Conservation (phyloP, 768 basidiomycete genomes). For the Asterophora parasitica region DNA sequence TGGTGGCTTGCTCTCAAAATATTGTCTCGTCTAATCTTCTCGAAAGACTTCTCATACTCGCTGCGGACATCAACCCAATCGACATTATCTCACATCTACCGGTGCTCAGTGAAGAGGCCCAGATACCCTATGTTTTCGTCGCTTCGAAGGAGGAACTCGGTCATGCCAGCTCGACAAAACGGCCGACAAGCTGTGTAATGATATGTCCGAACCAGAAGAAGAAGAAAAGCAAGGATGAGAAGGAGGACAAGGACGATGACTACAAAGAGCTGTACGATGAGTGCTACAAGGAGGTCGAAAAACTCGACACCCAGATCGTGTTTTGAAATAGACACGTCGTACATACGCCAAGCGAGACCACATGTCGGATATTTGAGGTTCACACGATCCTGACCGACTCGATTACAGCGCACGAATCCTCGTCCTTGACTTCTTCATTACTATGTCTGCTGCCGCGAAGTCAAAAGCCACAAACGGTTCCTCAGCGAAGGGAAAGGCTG, state of each 20-base stretch:
- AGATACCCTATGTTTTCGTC: constrained; percentile 87
- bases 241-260: constrained; percentile 71
- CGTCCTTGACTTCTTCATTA: constrained; percentile 21
- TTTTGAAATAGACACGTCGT: constrained; percentile 38
- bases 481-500: constrained; percentile 36
- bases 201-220: constrained; percentile 80
- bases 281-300: constrained; percentile 79
- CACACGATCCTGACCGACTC: constrained; percentile 19
- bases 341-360: neutral
- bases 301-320: constrained; percentile 65
- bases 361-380: constrained; percentile 16
- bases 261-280: constrained; percentile 86
- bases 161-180: constrained; percentile 92
- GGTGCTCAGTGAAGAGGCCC: constrained; percentile 88
- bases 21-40: neutral
- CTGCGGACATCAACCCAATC: constrained; percentile 95
- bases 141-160: constrained; percentile 94
- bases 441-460: constrained; percentile 50
- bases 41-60: constrained; percentile 84
- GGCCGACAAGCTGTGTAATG: constrained; percentile 98
- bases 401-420: constrained; percentile 15
- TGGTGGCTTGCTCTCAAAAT: neutral
- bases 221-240: constrained; percentile 60
- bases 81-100: constrained; percentile 98
- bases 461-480: constrained; percentile 45